These are phyloP conservation scores for Kazachstania martiniae DNA, from an alignment of 805 yeast species.

Conservation along the genomic window DNA sequence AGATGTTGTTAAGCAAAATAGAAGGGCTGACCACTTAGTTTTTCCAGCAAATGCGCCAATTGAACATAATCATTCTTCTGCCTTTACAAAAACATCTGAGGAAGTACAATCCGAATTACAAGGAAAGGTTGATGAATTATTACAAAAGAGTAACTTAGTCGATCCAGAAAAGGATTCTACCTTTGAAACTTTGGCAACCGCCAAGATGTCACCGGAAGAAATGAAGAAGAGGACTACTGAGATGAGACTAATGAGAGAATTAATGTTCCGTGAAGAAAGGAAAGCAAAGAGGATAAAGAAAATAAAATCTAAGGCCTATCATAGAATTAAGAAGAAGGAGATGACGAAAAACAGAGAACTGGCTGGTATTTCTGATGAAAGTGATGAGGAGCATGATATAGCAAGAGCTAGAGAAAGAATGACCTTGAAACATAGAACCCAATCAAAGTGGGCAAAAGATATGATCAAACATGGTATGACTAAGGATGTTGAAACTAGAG, in stretches of 20 bases:
- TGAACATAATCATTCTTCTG: conserved; percentile 40
- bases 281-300: conserved; percentile 86
- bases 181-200: conserved; percentile 78
- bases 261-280: conserved; percentile 91
- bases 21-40: conserved; percentile 69
- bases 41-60: conserved; percentile 48
- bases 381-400: conserved; percentile 54
- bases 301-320: conserved; percentile 85
- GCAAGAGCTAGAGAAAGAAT: conserved; percentile 86
- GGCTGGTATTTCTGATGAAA: conserved; percentile 38
- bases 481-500: conserved; percentile 74
- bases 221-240: conserved; percentile 67
- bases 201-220: conserved; percentile 73
- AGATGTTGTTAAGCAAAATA: conserved; percentile 65
- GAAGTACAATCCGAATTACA: conserved; percentile 54
- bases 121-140: conserved; percentile 45
- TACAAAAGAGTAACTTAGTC: conserved; percentile 53
- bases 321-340: conserved; percentile 79
- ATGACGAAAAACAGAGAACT: conserved; percentile 55
- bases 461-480: conserved; percentile 85
- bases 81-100: conserved; percentile 38
- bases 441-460: conserved; percentile 81
- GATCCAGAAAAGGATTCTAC: conserved; percentile 71
- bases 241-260: conserved; percentile 83
- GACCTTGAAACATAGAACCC: conserved; percentile 81